Evolutionary conservation across 345 rosid species (phyloP), one percentile per base, ranked within the genome.

Genomic region (Arabidopsis suecica): DNA sequence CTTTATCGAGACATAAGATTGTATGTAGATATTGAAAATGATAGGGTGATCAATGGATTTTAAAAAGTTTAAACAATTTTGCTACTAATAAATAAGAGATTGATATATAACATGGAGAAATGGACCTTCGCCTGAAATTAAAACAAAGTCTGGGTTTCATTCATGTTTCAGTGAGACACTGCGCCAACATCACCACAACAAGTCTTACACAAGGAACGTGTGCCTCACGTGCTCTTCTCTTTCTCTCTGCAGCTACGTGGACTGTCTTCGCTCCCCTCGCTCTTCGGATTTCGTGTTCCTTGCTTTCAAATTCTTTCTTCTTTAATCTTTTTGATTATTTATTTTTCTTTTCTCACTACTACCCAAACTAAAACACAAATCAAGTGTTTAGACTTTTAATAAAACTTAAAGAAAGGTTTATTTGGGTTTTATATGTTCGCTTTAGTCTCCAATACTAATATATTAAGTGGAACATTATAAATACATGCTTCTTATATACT

Each of bases 121-220:
- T 73, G 78, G 81, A 67, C 63, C 70, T 53, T 78, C 78, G 51
- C 78, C 81, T 78, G 74, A 61, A 68, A 78, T 60, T 67, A 54
- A 67, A 68, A 78, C 37, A 44, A 6, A 78, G 69, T 59, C 64
- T 65, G 70, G 65, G 78, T 58, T 78, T 65, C 77, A 78, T 78
- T 65, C 77, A 78, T 72, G 77, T 78, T 53, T 67, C 78, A 53
- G 69, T 59, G 78, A 73, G 78, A 73, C 81, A 51, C 73, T 78
- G 74, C 81, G 53, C 69, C 65, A 66, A 78, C 81, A 77, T 57
- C 3, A 63, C 59, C 68, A 59, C 77, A 65, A 78, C 78, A 72
- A 60, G 50, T 67, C 81, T 78, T 78, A 78, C 81, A 54, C 78
- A 67, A 37, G 22, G 25, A 30, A 78, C 78, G 81, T 72, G 81